Percentiles rank a stretch among this genome's conserved stretches.
Evolutionary conservation across 768 basidiomycete species (phyloP).

Genomic region (Mycena polygramma): DNA sequence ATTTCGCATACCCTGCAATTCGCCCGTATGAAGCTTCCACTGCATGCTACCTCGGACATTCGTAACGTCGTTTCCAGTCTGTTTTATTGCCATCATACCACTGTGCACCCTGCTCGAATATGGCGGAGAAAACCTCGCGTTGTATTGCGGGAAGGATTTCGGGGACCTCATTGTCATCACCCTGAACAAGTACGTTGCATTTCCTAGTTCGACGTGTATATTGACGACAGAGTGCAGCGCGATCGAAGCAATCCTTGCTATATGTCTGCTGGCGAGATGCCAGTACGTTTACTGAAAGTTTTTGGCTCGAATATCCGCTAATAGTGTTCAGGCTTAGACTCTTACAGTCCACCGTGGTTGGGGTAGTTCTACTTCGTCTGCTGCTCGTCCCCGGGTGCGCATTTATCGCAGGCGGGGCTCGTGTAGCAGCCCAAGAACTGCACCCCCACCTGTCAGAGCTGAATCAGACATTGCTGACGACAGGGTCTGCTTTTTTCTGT

Average conservation of each 20-base stretch:
- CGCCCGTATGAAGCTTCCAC: constrained; percentile 40
- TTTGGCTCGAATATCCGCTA: neutral
- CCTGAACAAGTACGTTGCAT: constrained; percentile 58
- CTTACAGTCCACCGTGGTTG: constrained; percentile 61
- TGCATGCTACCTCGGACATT: neutral
- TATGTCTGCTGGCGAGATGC: constrained; percentile 61
- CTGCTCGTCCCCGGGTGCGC: constrained; percentile 77
- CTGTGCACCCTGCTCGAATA: constrained; percentile 65
- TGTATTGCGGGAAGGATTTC: constrained; percentile 63
- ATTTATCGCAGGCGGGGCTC: constrained; percentile 77
- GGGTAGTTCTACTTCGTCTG: constrained; percentile 78
- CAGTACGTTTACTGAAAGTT: constrained; percentile 51
- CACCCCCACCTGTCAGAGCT: constrained; percentile 74
- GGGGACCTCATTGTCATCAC: constrained; percentile 67
- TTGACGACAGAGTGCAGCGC: constrained; percentile 46
- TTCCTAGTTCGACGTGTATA: neutral
- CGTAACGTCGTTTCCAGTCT: constrained; percentile 40
- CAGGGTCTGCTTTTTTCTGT: constrained; percentile 59
- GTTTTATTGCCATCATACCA: constrained; percentile 63
- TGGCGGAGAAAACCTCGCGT: constrained; percentile 62
- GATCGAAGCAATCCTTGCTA: constrained; percentile 63
- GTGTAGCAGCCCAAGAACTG: constrained; percentile 73
- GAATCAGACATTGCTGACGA: constrained; percentile 75
- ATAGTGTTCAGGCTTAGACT: constrained; percentile 52
- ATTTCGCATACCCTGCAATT: constrained; percentile 43